A percentile compares a stretch with the other conserved stretches of the same genome.
Conservation (phyloP, 306 rosid genomes). For the Casuarina equisetifolia region DNA sequence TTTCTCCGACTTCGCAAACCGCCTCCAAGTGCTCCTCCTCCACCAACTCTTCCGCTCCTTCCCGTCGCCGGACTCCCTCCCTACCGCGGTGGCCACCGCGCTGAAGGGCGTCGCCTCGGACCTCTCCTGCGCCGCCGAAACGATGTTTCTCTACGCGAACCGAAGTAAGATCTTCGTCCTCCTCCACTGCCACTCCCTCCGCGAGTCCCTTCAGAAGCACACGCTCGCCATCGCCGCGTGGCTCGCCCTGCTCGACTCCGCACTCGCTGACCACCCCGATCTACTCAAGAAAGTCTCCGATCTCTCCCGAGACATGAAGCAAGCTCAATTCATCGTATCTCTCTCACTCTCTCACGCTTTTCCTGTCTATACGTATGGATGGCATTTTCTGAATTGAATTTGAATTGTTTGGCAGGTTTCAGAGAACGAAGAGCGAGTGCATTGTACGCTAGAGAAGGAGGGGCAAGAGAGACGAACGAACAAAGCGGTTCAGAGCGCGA, state of each 20-base stretch:
- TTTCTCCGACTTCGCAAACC: constrained; percentile 40
- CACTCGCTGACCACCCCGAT: constrained; percentile 30
- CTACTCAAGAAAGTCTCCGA: constrained; percentile 44
- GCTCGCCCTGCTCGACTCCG: constrained; percentile 44
- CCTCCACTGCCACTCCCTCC: constrained; percentile 38
- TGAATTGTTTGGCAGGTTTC: constrained; percentile 37
- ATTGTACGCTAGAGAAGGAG: constrained; percentile 45
- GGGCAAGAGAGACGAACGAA: constrained; percentile 41
- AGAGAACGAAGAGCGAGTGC: constrained; percentile 49
- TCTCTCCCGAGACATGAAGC: constrained; percentile 55
- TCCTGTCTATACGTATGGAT: background rate
- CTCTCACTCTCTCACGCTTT: background rate
- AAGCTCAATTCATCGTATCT: constrained; percentile 41
- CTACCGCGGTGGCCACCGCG: constrained; percentile 34
- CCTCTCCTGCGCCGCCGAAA: constrained; percentile 27
- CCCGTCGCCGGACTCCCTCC: constrained; percentile 18
- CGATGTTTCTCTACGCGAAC: constrained; percentile 26
- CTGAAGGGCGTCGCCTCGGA: constrained; percentile 39
- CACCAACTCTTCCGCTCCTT: constrained; percentile 29
- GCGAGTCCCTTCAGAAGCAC: constrained; percentile 31
- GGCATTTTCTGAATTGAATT: background rate
- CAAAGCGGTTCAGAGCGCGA: constrained; percentile 58
- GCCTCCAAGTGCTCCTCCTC: constrained; percentile 36
- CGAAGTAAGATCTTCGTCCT: constrained; percentile 44
- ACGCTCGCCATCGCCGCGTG: constrained; percentile 35